Evolutionary conservation across 192 early-diverging fungal species (phyloP).

Genomic region (Phycomyces blakesleeanus): DNA sequence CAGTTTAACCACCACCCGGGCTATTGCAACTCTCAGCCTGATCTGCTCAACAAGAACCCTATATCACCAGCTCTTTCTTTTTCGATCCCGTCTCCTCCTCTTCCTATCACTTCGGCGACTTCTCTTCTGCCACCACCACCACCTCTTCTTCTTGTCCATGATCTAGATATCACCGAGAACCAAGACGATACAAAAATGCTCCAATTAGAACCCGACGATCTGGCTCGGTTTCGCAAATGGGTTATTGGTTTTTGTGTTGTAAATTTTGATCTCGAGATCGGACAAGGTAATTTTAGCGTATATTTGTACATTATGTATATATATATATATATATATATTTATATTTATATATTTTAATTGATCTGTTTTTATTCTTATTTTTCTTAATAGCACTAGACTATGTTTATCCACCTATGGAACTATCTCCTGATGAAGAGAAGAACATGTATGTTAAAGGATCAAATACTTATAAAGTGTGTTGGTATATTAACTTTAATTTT

Average conservation of each 20-base stretch:
- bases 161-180: conserved; percentile 23
- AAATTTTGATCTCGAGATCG: conserved; percentile 82
- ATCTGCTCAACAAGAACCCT: background rate
- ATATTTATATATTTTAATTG: background rate
- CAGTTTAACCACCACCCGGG: background rate
- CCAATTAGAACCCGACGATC: conserved; percentile 26
- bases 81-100: background rate
- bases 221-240: conserved; percentile 58
- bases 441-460: conserved; percentile 68
- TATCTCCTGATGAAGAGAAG: conserved; percentile 65
- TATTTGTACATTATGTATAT: too few species aligned
- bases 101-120: background rate
- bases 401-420: conserved; percentile 66
- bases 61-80: background rate
- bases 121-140: conserved; percentile 3
- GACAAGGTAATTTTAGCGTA: conserved; percentile 47
- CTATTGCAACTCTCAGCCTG: background rate
- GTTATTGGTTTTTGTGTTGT: conserved; percentile 70
- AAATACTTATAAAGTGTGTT: too few species aligned
- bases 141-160: too few species aligned
- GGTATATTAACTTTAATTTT: background rate
- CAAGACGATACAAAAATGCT: background rate
- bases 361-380: conserved; percentile 9
- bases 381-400: conserved; percentile 52
- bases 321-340: too few species aligned